phyloP scores from a whole-genome alignment of 2,329 filamentous ascomycete species.

The Colletotrichum scovillei region DNA sequence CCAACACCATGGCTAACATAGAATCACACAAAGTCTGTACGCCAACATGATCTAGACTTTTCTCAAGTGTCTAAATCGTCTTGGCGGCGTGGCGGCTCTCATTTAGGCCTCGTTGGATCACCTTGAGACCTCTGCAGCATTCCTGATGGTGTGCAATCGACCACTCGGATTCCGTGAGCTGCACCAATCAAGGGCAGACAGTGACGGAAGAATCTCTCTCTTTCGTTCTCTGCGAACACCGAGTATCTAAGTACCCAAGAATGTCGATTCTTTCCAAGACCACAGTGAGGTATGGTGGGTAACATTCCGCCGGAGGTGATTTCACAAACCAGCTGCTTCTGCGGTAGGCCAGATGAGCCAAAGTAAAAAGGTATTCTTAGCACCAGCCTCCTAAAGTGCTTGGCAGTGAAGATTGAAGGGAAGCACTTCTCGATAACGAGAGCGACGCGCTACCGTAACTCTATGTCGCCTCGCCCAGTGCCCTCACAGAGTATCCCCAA shows the following conservation, averaged over 20 bases:
- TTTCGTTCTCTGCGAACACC: no score
- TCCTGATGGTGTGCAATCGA: neutral
- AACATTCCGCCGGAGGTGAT: neutral
- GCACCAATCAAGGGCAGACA: slow-evolving; percentile 19
- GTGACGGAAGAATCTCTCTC: slow-evolving; percentile 32
- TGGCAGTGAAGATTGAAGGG: neutral
- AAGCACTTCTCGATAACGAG: neutral
- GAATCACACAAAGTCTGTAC: neutral
- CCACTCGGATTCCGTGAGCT: neutral
- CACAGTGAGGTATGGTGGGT: neutral
- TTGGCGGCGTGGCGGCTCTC: slow-evolving; percentile 12
- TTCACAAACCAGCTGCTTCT: neutral
- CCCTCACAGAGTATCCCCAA: neutral
- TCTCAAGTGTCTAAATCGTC: neutral
- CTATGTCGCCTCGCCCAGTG: neutral
- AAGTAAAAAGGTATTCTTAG: neutral
- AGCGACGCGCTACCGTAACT: neutral
- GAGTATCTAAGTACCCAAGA: neutral
- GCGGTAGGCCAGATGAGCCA: neutral
- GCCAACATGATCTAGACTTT: slow-evolving; percentile 1
- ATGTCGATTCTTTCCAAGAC: slow-evolving; percentile 1
- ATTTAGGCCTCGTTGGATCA: neutral
- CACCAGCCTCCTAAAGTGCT: neutral
- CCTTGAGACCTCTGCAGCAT: neutral
- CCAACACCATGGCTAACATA: neutral